Conservation (phyloP, 352 stramenopile genomes). For the Phytophthora citricola region DNA sequence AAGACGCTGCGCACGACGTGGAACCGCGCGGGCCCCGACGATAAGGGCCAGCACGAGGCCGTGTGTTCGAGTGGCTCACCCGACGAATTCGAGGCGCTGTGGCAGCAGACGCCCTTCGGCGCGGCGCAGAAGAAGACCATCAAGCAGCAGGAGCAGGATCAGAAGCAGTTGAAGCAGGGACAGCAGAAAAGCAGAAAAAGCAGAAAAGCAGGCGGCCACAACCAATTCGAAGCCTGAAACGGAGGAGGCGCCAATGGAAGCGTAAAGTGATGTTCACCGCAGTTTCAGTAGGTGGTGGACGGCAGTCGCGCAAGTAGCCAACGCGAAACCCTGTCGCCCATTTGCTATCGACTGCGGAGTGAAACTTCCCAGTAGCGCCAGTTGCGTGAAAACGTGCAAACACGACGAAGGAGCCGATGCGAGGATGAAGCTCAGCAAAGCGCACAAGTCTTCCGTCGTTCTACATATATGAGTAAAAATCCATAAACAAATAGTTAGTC, state of each 20-base stretch:
- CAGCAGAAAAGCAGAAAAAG: too few species aligned
- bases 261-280: conserved; percentile 14
- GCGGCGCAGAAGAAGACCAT: conserved; percentile 42
- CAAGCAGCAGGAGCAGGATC: conserved; percentile 7
- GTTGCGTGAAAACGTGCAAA: conserved; percentile 60
- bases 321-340: conserved; percentile 56
- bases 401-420: conserved; percentile 51
- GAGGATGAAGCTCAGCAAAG: conserved; percentile 65
- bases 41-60: conserved; percentile 44
- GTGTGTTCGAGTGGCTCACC: conserved; percentile 41
- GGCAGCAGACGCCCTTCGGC: conserved; percentile 58
- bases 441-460: conserved; percentile 52
- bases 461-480: conserved; percentile 19
- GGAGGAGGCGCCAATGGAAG: too few species aligned
- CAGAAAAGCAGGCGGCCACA: too few species aligned
- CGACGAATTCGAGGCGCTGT: conserved; percentile 62
- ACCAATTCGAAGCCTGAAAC: too few species aligned
- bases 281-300: conserved; percentile 50
- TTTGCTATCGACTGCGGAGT: conserved; percentile 35
- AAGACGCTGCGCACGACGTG: conserved; percentile 51
- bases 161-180: too few species aligned
- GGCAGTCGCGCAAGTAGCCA: conserved; percentile 56
- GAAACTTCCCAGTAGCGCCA: conserved; percentile 68
- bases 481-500: neutral
- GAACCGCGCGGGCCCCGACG: conserved; percentile 34